Base-by-base conservation (phyloP, 2,329 filamentous ascomycete genomes). In the Botryotinia narcissicola region DNA sequence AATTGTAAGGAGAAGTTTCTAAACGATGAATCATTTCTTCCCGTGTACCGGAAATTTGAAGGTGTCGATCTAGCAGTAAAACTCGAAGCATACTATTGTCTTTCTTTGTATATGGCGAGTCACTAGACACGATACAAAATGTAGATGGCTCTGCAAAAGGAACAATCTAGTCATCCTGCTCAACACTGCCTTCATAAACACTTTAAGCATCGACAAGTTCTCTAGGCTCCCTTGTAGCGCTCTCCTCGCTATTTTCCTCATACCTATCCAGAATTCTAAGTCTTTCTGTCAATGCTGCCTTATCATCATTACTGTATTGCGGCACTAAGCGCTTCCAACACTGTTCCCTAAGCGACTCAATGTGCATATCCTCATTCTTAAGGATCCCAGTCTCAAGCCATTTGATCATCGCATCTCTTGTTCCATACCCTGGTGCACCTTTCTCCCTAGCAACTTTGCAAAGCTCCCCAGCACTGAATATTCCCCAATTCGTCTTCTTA, bases 1-100 rank as follows among this genome's bases (percentile, higher is more conserved):
- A 78, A 35, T 76, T 70, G 29, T 75, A 70, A 0, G 62, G 59
- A 9, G 72, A 74, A 2, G 48, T 67, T 22, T 77, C 73, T 3
- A 78, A 71, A 25, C 74, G 70, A 22, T 66, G 22, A 25, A 78
- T 77, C 60, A 77, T 73, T 35, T 78, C 75, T 35, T 77, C 74
- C 7, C 77, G 71, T 10, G 75, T 73, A 22, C 76, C 77, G 1
- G 35, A 51, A 6, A 54, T 44, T 32, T 51, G 46, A 14, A 69
- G 46, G 35, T 29, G 10, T 61, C 77, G 60, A 29, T 77, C 77
- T 10, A 42, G 20, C 6, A 78, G 72, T 40, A 78, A 63, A 22
- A 40, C 37, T 16, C 63, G 66, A 7, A 78, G 68, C 44, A 76
- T 78, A 70, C 75, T 75, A 62, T 77, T 76, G 46, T 78, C 76